These are phyloP conservation scores for Detonula confervacea DNA, from an alignment of 352 stramenopile genomes.

Conservation along the genomic window DNA sequence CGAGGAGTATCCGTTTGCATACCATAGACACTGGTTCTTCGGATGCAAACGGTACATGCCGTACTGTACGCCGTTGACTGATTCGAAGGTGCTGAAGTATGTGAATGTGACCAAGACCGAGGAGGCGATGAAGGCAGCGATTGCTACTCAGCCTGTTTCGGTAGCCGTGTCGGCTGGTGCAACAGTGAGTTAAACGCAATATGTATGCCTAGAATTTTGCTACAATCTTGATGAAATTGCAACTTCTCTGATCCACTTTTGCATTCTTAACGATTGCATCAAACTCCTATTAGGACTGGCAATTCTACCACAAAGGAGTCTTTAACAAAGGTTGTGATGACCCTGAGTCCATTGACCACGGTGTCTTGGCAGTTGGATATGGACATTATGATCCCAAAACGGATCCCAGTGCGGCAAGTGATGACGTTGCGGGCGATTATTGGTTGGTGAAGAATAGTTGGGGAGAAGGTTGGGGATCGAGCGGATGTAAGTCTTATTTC, in stretches of 20 bases:
- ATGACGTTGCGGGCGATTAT: constrained; percentile 27
- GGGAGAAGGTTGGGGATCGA: constrained; percentile 34
- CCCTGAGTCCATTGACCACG: constrained; percentile 81
- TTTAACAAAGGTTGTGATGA: constrained; percentile 33
- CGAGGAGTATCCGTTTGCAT: constrained; percentile 93
- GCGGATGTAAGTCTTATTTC: constrained; percentile 54
- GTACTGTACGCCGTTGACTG: constrained; percentile 85
- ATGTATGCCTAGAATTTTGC: too few species aligned
- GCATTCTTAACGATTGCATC: too few species aligned
- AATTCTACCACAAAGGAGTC: constrained; percentile 96
- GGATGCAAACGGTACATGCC: constrained; percentile 65
- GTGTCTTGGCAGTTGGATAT: constrained; percentile 92
- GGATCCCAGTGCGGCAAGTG: constrained; percentile 16
- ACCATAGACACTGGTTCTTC: constrained; percentile 42
- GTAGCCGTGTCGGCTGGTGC: constrained; percentile 94
- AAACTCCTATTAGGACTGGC: too few species aligned
- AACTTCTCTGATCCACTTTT: too few species aligned
- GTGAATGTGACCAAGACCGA: constrained; percentile 89
- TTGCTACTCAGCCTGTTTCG: constrained; percentile 93
- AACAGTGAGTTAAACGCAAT: too few species aligned
- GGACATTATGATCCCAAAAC: constrained; percentile 72
- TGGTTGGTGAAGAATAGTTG: constrained; percentile 47
- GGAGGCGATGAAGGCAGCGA: constrained; percentile 89
- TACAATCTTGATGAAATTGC: too few species aligned
- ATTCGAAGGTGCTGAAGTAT: constrained; percentile 89